These are phyloP conservation scores for Kwoniella bestiolae DNA, from an alignment of 768 basidiomycete species.

Conservation along the genomic window DNA sequence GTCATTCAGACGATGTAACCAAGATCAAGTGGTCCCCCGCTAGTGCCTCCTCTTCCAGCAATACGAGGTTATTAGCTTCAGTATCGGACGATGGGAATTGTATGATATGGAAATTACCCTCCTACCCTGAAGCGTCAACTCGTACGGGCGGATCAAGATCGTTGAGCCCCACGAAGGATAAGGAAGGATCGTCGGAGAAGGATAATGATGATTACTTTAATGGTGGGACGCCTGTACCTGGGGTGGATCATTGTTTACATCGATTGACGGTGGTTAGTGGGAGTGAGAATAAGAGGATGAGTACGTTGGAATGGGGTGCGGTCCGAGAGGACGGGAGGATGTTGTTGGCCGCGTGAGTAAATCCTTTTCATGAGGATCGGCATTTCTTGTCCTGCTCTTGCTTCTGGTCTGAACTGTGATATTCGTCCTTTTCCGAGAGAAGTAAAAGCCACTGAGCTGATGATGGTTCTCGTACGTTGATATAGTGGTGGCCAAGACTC, in stretches of 20 bases:
- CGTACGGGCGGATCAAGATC: constrained; percentile 21
- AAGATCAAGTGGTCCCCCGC: constrained; percentile 45
- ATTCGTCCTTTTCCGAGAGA: too few relatives aligned
- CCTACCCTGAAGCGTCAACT: constrained; percentile 31
- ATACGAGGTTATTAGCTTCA: constrained; percentile 43
- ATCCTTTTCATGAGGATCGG: too few relatives aligned
- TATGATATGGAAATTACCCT: constrained; percentile 49
- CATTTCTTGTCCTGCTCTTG: too few relatives aligned
- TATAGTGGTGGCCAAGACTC: constrained; percentile 48
- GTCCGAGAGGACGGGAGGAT: constrained; percentile 32
- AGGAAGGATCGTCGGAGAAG: constrained; percentile 28
- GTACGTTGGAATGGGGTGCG: constrained; percentile 46
- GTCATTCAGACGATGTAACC: constrained; percentile 52
- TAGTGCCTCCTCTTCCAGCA: background rate
- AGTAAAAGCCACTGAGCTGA: too few relatives aligned
- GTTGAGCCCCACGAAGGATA: constrained; percentile 15
- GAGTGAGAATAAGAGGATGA: constrained; percentile 47
- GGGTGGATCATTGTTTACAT: constrained; percentile 32
- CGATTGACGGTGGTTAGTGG: constrained; percentile 30
- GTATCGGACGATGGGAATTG: constrained; percentile 52
- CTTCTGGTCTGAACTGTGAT: too few relatives aligned
- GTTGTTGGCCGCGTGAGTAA: constrained; percentile 50
- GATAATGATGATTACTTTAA: constrained; percentile 51
- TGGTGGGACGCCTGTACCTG: constrained; percentile 26
- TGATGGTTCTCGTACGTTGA: background rate